Conservation (phyloP, 2,329 filamentous ascomycete species). For the Penicillium sp. region DNA sequence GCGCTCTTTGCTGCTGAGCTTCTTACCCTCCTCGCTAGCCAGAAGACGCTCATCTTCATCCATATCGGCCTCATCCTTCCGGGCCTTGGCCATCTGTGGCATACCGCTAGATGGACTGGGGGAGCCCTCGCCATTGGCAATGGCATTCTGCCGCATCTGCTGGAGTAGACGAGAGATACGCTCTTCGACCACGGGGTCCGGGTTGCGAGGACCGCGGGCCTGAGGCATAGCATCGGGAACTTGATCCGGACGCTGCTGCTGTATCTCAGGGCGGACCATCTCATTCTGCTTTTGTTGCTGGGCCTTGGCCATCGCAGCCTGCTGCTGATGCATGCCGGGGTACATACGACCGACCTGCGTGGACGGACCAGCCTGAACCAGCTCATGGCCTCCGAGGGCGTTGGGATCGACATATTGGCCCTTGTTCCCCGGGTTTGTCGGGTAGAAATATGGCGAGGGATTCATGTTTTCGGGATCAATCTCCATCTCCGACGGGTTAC, state of each 20-base stretch:
- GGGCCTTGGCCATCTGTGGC: slow-evolving; percentile 68
- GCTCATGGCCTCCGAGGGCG: slow-evolving; percentile 63
- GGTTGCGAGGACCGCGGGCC: slow-evolving; percentile 35
- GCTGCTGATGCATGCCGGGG: slow-evolving; percentile 89
- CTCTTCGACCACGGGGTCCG: slow-evolving; percentile 77
- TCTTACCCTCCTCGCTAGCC: slow-evolving; percentile 98
- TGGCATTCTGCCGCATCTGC: slow-evolving; percentile 79
- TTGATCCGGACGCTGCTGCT: slow-evolving; percentile 34
- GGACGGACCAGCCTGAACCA: slow-evolving; percentile 50
- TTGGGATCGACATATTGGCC: slow-evolving; percentile 70
- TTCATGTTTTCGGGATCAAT: slow-evolving; percentile 67
- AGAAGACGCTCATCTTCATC: slow-evolving; percentile 92
- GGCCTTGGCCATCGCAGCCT: slow-evolving; percentile 73
- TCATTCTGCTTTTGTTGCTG: slow-evolving; percentile 64
- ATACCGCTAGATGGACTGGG: slow-evolving; percentile 41
- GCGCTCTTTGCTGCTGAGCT: slow-evolving; percentile 95
- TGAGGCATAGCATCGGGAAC: slow-evolving; percentile 26
- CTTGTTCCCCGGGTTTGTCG: slow-evolving; percentile 38
- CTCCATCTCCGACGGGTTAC: slow-evolving; percentile 57
- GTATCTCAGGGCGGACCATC: slow-evolving; percentile 56
- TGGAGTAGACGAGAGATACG: slow-evolving; percentile 90
- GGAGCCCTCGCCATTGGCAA: slow-evolving; percentile 51
- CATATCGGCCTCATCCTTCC: slow-evolving; percentile 98
- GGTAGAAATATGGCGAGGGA: slow-evolving; percentile 65
- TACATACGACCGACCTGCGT: slow-evolving; percentile 71